A percentile compares a stretch with the other conserved stretches of the same genome.
These are phyloP conservation scores for Symbiodinium natans DNA, from an alignment of 73 alveolate species.

Conservation along the genomic window DNA sequence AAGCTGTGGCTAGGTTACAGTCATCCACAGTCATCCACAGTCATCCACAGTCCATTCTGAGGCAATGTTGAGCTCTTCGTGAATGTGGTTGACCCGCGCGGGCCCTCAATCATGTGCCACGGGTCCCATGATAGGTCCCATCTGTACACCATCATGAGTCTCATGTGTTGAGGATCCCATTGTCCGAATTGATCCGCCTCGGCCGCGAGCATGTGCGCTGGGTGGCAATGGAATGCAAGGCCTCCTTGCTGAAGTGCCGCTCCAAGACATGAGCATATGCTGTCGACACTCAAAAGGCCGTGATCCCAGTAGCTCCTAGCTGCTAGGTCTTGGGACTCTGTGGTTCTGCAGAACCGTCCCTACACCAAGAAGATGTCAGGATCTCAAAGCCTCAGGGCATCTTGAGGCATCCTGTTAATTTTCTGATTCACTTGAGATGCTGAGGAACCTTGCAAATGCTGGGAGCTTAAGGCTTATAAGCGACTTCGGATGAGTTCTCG, in stretches of 20 bases:
- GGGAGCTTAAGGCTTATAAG: background rate
- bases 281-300: background rate
- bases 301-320: background rate
- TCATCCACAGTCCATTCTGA: background rate
- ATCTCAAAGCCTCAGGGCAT: background rate
- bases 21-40: no score
- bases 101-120: background rate
- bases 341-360: slow-evolving; percentile 35
- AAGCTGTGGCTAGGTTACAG: no score
- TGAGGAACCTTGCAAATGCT: slow-evolving; percentile 66
- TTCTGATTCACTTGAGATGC: background rate
- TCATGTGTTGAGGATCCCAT: slow-evolving; percentile 50
- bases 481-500: background rate
- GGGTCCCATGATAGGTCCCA: background rate
- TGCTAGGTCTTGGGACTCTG: slow-evolving; percentile 50
- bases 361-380: slow-evolving; percentile 66
- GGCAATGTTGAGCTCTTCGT: slow-evolving; percentile 54
- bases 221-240: slow-evolving; percentile 80
- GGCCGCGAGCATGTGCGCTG: slow-evolving; percentile 91
- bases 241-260: slow-evolving; percentile 8
- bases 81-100: slow-evolving; percentile 55
- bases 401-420: no score
- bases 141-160: background rate
- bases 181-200: slow-evolving; percentile 11
- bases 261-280: background rate